Conservation (phyloP, 345 rosid species). For the Jatropha curcas region DNA sequence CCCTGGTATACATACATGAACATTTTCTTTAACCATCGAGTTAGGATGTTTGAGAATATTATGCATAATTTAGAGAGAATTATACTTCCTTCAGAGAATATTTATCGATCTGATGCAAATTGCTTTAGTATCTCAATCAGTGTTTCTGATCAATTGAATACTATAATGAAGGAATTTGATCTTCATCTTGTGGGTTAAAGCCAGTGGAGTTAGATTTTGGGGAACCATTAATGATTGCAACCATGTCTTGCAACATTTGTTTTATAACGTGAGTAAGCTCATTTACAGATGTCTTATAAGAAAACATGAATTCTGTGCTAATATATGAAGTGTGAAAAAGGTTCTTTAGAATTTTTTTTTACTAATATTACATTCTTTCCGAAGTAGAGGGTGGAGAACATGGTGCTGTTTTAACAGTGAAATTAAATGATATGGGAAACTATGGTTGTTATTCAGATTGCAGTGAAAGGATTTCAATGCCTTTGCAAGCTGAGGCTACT, state of each 20-base stretch:
- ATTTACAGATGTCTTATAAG: not conserved
- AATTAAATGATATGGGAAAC: slow-evolving; percentile 75
- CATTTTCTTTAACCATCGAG: not conserved
- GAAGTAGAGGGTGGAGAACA: slow-evolving; percentile 54
- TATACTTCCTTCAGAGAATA: no score
- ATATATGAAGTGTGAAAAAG: not conserved
- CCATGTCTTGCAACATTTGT: slow-evolving; percentile 60
- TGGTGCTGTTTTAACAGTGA: slow-evolving; percentile 57
- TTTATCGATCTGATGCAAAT: no score
- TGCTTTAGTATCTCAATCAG: no score
- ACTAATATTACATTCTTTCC: not conserved
- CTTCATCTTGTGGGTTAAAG: slow-evolving; percentile 33
- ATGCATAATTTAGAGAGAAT: no score
- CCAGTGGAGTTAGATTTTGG: slow-evolving; percentile 70
- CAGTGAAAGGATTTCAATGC: slow-evolving; percentile 50
- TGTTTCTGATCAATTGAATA: no score
- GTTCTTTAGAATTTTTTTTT: not conserved
- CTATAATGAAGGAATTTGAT: no score
- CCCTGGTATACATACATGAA: slow-evolving; percentile 51
- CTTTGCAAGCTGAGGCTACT: slow-evolving; percentile 55
- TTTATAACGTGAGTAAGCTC: slow-evolving; percentile 49
- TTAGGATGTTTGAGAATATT: not conserved
- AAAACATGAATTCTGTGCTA: not conserved
- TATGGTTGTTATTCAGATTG: slow-evolving; percentile 69
- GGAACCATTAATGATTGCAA: slow-evolving; percentile 76